Evolutionary conservation across 192 early-diverging fungal species (phyloP), one percentile per base, ranked within the genome.

Genomic region (Gamsiella multidivaricata): DNA sequence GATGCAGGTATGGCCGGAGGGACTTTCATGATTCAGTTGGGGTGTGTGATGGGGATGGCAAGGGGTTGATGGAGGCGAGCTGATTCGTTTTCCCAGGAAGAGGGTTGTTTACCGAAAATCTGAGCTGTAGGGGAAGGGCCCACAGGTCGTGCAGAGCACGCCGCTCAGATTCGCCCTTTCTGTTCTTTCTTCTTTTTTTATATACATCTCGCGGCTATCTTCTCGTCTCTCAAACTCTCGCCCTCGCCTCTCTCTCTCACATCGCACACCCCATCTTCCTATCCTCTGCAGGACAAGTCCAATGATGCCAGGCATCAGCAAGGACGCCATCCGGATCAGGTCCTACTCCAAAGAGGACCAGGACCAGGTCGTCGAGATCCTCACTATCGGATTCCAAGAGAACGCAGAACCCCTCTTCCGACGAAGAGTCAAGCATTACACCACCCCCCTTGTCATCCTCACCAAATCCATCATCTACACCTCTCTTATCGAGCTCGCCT

Each of bases 1-100:
- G 74, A 78, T 58, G 74, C 43, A 17, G 74, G 74, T 46, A 78
- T 52, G 22, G 59, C 32, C 28, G 74, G 74, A 15, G 69, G 69
- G 10, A 45, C 58, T 22, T 71, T 71, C 54, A 63, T 71, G 37
- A 5, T 39, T 12, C 12, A 12, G 31, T 25, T 32, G 47, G n/a
- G 15, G 23, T 17, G 17, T 58, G 34, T 34, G 39, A 20, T 22
- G 39, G 18, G 14, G 28, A 22, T 10, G 5, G 43, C 18, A 31
- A 17, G 51, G 9, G 60, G 37, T 39, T 39, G 37, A 39, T 39
- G 37, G 37, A 12, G 37, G n/a, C n/a, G n/a, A n/a, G n/a, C n/a
- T n/a, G n/a, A n/a, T n/a, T n/a, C n/a, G n/a, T n/a, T n/a, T n/a
- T n/a, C n/a, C n/a, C n/a, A n/a, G n/a, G 15, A 6, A 46, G 3